These are phyloP conservation scores for Rauvolfia tetraphylla DNA, from an alignment of 257 asterid species.

Conservation along the genomic window DNA sequence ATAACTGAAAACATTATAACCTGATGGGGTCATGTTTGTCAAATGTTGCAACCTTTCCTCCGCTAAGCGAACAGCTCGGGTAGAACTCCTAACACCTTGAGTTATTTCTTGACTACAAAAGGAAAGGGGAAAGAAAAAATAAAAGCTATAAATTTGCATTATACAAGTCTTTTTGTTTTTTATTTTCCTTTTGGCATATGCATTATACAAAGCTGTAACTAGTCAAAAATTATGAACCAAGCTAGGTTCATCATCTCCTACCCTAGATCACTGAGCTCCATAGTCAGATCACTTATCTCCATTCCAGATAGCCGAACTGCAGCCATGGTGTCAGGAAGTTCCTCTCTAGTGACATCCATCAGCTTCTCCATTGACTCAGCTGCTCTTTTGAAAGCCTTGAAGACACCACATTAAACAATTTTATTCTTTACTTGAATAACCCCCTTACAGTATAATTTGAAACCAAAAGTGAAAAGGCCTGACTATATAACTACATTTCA, in stretches of 20 bases:
- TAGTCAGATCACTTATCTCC: slow-evolving; percentile 89
- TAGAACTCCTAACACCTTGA: slow-evolving; percentile 76
- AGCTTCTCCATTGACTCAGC: slow-evolving; percentile 78
- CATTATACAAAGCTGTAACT: background rate
- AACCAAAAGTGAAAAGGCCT: background rate
- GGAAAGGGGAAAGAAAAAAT: background rate
- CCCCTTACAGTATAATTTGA: background rate
- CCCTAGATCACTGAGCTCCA: slow-evolving; percentile 96
- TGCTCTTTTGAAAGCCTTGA: slow-evolving; percentile 83
- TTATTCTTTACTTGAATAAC: background rate
- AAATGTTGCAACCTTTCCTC: slow-evolving; percentile 70
- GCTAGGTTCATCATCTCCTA: slow-evolving; percentile 22
- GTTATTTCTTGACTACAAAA: slow-evolving; percentile 68
- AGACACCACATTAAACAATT: slow-evolving; percentile 11
- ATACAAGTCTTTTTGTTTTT: background rate
- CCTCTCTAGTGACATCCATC: slow-evolving; percentile 80
- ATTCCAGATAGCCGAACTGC: slow-evolving; percentile 91
- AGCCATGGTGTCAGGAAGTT: slow-evolving; percentile 93
- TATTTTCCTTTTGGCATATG: too few relatives aligned
- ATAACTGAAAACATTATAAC: slow-evolving; percentile 32
- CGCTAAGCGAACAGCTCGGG: slow-evolving; percentile 71
- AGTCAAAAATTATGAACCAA: background rate
- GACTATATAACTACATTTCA: background rate
- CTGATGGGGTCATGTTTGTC: slow-evolving; percentile 55
- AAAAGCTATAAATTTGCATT: background rate